Evolutionary conservation across 352 stramenopile species (phyloP), one percentile per base, ranked within the genome.

Genomic region (Globisporangium solare): DNA sequence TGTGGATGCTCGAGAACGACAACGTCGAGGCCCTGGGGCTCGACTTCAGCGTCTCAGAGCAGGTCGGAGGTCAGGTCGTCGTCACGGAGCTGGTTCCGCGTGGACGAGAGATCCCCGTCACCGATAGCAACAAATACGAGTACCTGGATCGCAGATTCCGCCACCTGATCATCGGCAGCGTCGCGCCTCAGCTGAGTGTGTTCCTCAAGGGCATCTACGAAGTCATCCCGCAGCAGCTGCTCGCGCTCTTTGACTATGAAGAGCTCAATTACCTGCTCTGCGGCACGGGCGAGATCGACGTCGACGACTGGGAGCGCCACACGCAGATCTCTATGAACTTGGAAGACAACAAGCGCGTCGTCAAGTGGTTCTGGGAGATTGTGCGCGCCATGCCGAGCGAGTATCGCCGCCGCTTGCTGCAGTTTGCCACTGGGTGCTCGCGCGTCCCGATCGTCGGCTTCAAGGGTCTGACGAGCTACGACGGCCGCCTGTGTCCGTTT

Each of bases 191-290:
- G 27, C 10, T 35, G 27, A 35, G 27, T 35, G 27, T 35, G 5
- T 35, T 35, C 7, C 27, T 35, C 27, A 35, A 35, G 27, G 27
- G 27, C 27, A 92, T 98, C 59, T 97, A 96, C 69, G 88, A 70
- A 32, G 60, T 97, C 8, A 83, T 97, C 46, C 91, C 92, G 5
- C 73, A 90, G 40, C 70, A 87, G 13, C 58, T 97, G 13, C 64
- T 98, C 18, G 79, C 83, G 8, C 74, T 97, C 24, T 97, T 97
- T 73, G 92, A 97, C 66, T 91, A 90, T 60, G 88, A 97, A 70
- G 89, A 97, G 67, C 68, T 97, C 2, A 89, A 97, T 61, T 62
- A 97, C 15, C 63, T 97, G 11, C 80, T 98, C 61, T 97, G n/a
- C 21, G 22, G 40, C 39, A 41, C n/a, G 8, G 27, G 47, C 7